Conservation (phyloP, 1,284 basidiomycete species). For the Exsudoporus floridanus region DNA sequence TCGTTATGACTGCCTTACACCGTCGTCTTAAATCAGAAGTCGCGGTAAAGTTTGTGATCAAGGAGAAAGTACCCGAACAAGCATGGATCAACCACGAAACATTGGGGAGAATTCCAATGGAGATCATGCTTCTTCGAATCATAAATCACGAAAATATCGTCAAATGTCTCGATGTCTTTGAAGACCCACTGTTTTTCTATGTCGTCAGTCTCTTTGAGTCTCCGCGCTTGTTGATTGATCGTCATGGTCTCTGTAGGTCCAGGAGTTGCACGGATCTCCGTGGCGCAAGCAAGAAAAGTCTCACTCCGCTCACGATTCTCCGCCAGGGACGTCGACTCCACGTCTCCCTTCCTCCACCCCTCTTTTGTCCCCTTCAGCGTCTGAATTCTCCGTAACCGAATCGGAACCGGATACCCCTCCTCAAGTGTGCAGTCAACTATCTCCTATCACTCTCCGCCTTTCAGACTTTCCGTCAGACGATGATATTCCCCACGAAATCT, state of each 20-base stretch:
- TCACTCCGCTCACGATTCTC: constrained; percentile 15
- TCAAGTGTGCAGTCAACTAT: constrained; percentile 28
- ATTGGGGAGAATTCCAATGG: constrained; percentile 69
- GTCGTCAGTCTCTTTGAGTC: constrained; percentile 52
- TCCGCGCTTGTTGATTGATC: constrained; percentile 2
- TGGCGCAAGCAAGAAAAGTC: constrained; percentile 55
- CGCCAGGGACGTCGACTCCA: constrained; percentile 34
- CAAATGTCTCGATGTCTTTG: constrained; percentile 79
- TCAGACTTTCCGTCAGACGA: constrained; percentile 16
- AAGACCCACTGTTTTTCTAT: constrained; percentile 84
- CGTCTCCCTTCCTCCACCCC: constrained; percentile 48
- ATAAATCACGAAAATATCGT: constrained; percentile 82
- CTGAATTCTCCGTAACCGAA: constrained; percentile 45
- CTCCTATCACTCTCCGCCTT: constrained; percentile 23
- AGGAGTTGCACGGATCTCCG: constrained; percentile 88
- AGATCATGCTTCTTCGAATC: constrained; percentile 74
- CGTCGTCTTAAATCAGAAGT: constrained; percentile 62
- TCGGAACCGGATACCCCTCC: constrained; percentile 47
- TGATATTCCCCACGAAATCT: constrained; percentile 5
- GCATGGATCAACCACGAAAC: constrained; percentile 74
- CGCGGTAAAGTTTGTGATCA: constrained; percentile 92
- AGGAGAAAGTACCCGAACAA: constrained; percentile 76
- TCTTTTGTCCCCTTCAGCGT: constrained; percentile 55
- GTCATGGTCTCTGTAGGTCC: constrained; percentile 53
- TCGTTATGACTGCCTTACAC: constrained; percentile 79